Percentiles rank a stretch among this genome's conserved stretches.
Evolutionary conservation across 2,329 filamentous ascomycete genomes (phyloP).

Genomic region (Xylaria digitata): DNA sequence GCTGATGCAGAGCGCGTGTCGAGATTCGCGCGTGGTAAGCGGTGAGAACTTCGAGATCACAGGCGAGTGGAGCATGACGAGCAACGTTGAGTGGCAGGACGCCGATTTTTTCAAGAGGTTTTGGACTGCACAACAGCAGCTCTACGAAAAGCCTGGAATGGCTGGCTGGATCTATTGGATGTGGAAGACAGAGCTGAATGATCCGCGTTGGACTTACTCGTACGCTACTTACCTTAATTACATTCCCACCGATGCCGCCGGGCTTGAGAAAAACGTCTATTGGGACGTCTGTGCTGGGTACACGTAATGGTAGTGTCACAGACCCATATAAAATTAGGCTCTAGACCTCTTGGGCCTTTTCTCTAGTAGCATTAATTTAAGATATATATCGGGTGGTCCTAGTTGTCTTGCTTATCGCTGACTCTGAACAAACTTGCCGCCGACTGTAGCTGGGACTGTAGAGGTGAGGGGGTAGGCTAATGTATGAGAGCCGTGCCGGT

Average conservation of each 20-base stretch:
- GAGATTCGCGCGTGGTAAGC: conserved; percentile 38
- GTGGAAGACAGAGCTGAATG: conserved; percentile 43
- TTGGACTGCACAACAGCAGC: conserved; percentile 44
- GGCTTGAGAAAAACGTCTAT: conserved; percentile 43
- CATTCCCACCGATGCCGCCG: conserved; percentile 40
- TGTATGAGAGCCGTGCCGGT: too few species aligned
- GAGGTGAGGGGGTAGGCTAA: too few species aligned
- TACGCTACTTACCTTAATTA: conserved; percentile 37
- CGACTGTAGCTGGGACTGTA: too few species aligned
- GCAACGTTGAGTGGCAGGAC: conserved; percentile 34
- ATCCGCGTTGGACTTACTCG: conserved; percentile 44
- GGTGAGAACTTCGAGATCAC: conserved; percentile 41
- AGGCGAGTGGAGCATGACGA: conserved; percentile 46
- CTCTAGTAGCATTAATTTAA: too few species aligned
- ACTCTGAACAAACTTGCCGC: too few species aligned
- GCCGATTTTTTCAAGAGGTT: conserved; percentile 40
- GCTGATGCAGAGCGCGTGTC: conserved; percentile 43
- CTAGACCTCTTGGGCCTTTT: too few species aligned
- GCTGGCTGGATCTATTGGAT: conserved; percentile 43
- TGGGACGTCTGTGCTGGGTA: conserved; percentile 43
- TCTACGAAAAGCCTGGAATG: conserved; percentile 44
- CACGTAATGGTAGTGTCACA: conserved; percentile 24
- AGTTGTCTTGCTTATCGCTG: too few species aligned
- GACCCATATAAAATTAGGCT: too few species aligned
- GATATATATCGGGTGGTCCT: too few species aligned